Conservation (phyloP, 202 grass and related monocot species). For the Tripidium arundinaceum region DNA sequence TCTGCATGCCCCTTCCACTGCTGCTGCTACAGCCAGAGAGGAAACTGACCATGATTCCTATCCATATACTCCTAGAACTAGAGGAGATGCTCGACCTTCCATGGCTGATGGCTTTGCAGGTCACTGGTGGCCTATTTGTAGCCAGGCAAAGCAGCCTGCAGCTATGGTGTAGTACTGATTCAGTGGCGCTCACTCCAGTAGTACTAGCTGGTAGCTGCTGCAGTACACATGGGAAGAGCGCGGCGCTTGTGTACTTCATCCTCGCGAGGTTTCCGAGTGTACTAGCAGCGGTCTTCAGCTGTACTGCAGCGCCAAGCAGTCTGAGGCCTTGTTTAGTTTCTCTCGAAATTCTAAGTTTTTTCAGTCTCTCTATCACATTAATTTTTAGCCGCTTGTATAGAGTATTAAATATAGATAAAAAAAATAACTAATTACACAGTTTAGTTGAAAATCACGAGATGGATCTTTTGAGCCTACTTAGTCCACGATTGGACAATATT, state of each 20-base stretch:
- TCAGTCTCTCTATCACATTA: no score
- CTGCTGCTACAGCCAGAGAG: slow-evolving; percentile 45
- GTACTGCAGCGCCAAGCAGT: slow-evolving; percentile 52
- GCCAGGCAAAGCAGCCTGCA: not conserved
- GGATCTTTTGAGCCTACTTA: no score
- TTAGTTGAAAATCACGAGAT: no score
- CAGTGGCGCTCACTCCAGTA: not conserved
- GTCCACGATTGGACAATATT: no score
- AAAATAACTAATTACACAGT: no score
- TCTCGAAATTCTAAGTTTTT: no score
- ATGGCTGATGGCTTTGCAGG: not conserved
- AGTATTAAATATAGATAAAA: no score
- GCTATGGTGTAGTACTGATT: not conserved
- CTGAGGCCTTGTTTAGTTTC: no score
- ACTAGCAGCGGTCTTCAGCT: slow-evolving; percentile 23
- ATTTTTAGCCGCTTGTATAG: no score
- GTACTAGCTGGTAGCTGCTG: not conserved
- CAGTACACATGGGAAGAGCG: slow-evolving; percentile 38
- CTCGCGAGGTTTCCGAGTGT: not conserved
- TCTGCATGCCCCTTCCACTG: slow-evolving; percentile 98
- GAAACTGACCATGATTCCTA: not conserved
- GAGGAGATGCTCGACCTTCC: not conserved
- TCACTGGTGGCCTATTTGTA: slow-evolving; percentile 36
- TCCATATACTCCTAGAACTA: not conserved
- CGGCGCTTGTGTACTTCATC: slow-evolving; percentile 35